Conservation (phyloP, 306 rosid species). For the apple (Malus domestica) region ASM211411v1 NC_041803.1:6637001-6637500, state of each 20-base stretch:
- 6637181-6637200: neutral
- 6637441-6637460: neutral
- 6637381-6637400: constrained; percentile 58
- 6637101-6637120: neutral
- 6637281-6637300: neutral
- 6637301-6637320: neutral
- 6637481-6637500: neutral
- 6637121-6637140: constrained; percentile 1
- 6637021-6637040: neutral
- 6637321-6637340: neutral
- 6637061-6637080: neutral
- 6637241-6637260: neutral
- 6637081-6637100: neutral
- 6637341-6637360: constrained; percentile 12
- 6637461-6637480: neutral
- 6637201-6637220: neutral
- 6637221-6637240: neutral
- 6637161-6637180: neutral
- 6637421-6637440: constrained; percentile 52
- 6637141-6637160: neutral
- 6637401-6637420: constrained; percentile 81
- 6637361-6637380: constrained; percentile 9
- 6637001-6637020: neutral
- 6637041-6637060: neutral
- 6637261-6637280: neutral